Evolutionary conservation across 2,329 filamentous ascomycete species (phyloP), one percentile per base, ranked within the genome.

Genomic region (Leptographium procerum): DNA sequence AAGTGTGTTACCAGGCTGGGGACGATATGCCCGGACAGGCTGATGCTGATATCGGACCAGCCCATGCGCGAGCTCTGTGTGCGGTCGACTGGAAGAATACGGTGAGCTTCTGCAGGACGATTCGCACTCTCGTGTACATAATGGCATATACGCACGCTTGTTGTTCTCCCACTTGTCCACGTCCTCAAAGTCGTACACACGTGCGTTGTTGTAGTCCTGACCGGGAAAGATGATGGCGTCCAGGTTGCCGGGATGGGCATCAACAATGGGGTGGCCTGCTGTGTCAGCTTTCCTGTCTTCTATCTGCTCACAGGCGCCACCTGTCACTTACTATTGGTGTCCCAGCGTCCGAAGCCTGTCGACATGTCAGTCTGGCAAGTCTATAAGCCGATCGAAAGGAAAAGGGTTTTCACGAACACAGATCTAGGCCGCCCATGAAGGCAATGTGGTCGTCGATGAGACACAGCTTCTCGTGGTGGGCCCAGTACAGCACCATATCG

Each of bases 141-240:
- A 22, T 2, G 48, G 14, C 24, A 28, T 43, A 33, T 14, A 45
- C 75, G 66, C 65, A 78, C 78, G 80, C 68, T 95, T 90, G 70
- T 96, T 96, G 62, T 91, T 82, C 62, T 92, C 81, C 83, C 86
- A 95, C 61, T 94, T 80, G 24, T 81, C 72, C 26, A 92, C 88
- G 65, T 89, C 83, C 52, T 84, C 78, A 69, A 94, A 92, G 70
- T 94, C 91, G 68, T 88, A 87, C 36, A 95, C 84, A 56, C 85
- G 79, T 28, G 90, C 89, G 65, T 96, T 95, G 73, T 96, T 96
- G 75, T 89, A 96, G 66, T 96, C 91, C 68, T 96, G 91, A 1
- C 91, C 91, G 0, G 90, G 89, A 70, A 92, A 96, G 13, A 96
- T 71, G 50, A 89, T 89, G 29, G 81, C 75, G 60, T 89, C 83